Evolutionary conservation across 2,329 filamentous ascomycete genomes (phyloP), one percentile per base, ranked within the genome.

Genomic region (Stachybotrys chlorohalonatus): DNA sequence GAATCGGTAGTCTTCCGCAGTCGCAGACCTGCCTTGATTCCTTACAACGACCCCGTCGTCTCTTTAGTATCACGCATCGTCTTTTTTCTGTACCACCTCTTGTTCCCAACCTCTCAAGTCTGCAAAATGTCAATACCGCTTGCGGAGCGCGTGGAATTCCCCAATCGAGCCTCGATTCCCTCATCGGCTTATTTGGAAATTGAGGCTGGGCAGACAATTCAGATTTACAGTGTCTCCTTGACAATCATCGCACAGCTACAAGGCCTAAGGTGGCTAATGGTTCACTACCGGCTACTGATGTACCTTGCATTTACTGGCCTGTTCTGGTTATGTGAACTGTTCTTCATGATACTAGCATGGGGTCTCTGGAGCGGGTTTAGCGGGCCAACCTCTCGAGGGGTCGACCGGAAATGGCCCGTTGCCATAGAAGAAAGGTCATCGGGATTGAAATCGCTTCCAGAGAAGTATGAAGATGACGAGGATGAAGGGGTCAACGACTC

Each of bases 231-330:
- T 17, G 85, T 82, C 5, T 73, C 72, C 13, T 77, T 95, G 39
- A 80, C 79, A 3, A 83, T 97, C 58, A 84, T 81, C 31, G 92
- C 93, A 5, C 80, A 84, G 53, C 84, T 96, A 59, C 78, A 80
- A 11, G 93, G 93, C 0, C 68, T 96, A 57, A 76, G 87, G 51
- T 94, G 88, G 83, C 63, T 92, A 54, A 95, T 99, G 89, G 94
- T 94, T 64, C 85, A 90, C 57, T 86, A 93, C 72, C 83, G 87
- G 11, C 64, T 94, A 42, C 68, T 83, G 1, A 84, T 84, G 6
- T 91, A 90, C 56, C 53, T 87, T 1, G 64, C 85, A 1, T 87
- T 91, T 63, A 89, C 85, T 0, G 69, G 75, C 1, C 61, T 82
- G 0, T 96, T 96, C 70, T 97, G 92, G 90, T 66, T 74, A 1